Evolutionary conservation across 1,284 basidiomycete species (phyloP).

Genomic region (Lentinula novae-zelandiae): DNA sequence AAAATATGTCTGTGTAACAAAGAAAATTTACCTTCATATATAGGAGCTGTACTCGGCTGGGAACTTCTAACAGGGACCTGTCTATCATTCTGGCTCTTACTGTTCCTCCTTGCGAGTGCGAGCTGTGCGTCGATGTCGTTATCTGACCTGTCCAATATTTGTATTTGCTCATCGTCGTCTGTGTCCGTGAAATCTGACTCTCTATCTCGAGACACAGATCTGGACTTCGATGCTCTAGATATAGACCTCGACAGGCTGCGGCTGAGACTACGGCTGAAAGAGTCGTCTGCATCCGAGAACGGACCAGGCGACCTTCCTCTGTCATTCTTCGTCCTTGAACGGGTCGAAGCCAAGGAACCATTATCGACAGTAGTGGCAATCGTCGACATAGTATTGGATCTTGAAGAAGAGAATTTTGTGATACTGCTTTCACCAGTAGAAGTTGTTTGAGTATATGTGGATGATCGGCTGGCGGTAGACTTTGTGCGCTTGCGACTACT

Average conservation of each 20-base stretch:
- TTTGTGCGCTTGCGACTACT: conserved; percentile 61
- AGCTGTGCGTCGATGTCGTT: conserved; percentile 69
- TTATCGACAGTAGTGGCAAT: conserved; percentile 62
- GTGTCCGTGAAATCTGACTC: conserved; percentile 36
- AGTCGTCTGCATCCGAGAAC: conserved; percentile 42
- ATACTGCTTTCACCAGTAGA: conserved; percentile 61
- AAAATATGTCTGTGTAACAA: not conserved
- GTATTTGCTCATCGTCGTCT: conserved; percentile 38
- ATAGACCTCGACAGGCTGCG: conserved; percentile 31
- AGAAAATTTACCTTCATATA: conserved; percentile 61
- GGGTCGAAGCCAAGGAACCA: conserved; percentile 44
- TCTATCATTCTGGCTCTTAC: conserved; percentile 64
- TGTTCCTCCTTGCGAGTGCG: conserved; percentile 78
- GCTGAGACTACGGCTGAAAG: conserved; percentile 24
- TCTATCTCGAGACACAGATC: conserved; percentile 39
- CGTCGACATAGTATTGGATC: conserved; percentile 68
- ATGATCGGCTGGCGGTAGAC: conserved; percentile 67
- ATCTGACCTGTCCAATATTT: conserved; percentile 59
- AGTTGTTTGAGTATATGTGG: conserved; percentile 61
- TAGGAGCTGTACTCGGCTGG: conserved; percentile 55
- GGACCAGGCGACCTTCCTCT: conserved; percentile 53
- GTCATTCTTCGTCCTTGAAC: conserved; percentile 50
- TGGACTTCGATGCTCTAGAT: conserved; percentile 27
- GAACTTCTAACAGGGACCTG: conserved; percentile 38
- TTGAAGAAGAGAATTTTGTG: conserved; percentile 58